Evolutionary conservation across 257 asterid genomes (phyloP), one percentile per base, ranked within the genome.

Genomic region (Solanum pennellii): DNA sequence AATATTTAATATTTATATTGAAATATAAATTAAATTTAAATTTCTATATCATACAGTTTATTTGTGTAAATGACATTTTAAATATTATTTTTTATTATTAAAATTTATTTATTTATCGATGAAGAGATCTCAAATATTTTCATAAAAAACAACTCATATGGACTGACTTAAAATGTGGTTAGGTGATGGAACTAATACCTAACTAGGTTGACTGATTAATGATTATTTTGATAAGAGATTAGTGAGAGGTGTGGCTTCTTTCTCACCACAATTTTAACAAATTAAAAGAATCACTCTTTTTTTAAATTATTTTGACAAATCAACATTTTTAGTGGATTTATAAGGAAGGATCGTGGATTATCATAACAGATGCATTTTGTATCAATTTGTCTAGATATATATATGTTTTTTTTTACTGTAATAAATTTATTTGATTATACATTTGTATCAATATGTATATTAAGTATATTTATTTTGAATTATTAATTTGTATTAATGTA

Each of bases 141-240:
- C 25, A 20, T 1, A 5, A 59, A 18, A 59, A 9, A 18, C 11
- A 0, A 1, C 4, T 16, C 10, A 2, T 52, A 18, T 52, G 12
- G 31, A 62, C 7, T 5, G 39, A 35, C 39, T 35, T 9, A 72
- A 72, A 73, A 73, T 73, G 68, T 80, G 27, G 41, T 5, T 47
- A 15, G 29, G 10, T 80, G 85, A 80, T 80, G 85, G 85, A 29
- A 47, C 85, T 16, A 49, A 52, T 80, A 80, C 69, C 85, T 80
- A 80, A 47, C n/a, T 80, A 16, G 20, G 12, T 10, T 49, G 9
- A 42, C 5, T 82, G 20, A 49, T 82, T 47, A 49, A 49, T 82
- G 69, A 27, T 4, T 60, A 45, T 44, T 77, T 79, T 77, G 44
- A 16, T 27, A 80, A 29, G 7, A 49, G 31, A 13, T 29, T 49